Percentiles rank a stretch among this genome's conserved stretches.
phyloP scores from a whole-genome alignment of 495 filamentous ascomycete genomes.

The Podospora australis region DNA sequence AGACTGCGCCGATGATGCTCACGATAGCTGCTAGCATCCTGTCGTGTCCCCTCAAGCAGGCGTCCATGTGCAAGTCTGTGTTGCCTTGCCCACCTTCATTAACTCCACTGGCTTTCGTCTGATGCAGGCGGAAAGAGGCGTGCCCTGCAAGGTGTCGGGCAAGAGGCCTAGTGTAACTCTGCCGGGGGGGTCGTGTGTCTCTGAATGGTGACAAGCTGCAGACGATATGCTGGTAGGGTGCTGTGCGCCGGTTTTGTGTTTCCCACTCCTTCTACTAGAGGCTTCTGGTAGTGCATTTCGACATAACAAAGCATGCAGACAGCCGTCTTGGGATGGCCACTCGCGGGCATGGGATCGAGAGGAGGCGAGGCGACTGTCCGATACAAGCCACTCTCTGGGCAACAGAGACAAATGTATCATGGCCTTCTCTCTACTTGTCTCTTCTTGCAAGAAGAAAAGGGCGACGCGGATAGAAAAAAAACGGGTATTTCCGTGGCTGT shows the following conservation, averaged over 20 bases:
- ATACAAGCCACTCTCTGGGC: not conserved
- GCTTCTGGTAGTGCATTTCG: not conserved
- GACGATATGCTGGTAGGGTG: not conserved
- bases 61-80: slow-evolving; percentile 1
- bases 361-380: not conserved
- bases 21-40: not conserved
- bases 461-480: not conserved
- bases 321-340: slow-evolving; percentile 5
- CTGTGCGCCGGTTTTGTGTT: not conserved
- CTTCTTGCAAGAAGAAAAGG: not conserved
- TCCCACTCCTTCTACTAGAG: not conserved
- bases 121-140: not conserved
- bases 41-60: not conserved
- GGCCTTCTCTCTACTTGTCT: not conserved
- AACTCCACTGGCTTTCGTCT: not conserved
- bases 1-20: slow-evolving; percentile 4
- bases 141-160: not conserved
- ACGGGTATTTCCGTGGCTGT: not conserved
- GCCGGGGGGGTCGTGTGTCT: not conserved
- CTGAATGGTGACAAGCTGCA: slow-evolving; percentile 1
- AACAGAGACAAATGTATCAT: not conserved
- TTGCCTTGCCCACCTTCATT: not conserved
- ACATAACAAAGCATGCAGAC: not conserved
- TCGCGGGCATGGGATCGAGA: not conserved
- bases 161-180: not conserved